Base-by-base conservation (phyloP, 805 yeast species). In the Candida palmyrensis region DNA sequence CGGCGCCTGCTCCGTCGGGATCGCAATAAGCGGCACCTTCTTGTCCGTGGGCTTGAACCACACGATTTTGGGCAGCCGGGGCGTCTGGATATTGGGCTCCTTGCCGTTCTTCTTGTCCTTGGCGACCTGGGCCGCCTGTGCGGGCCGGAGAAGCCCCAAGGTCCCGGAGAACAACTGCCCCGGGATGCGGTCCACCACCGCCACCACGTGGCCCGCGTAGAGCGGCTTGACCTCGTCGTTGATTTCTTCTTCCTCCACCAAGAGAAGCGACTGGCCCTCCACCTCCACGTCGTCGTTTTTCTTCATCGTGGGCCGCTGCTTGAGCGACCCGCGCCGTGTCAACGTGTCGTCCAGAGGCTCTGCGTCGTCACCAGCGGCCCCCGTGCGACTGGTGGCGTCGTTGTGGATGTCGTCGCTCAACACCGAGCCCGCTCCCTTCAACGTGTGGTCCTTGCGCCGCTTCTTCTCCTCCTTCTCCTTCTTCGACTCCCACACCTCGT, bases 1-100 rank as follows among this genome's bases (percentile, higher is more conserved):
- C 21, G 98, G 98, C 0, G 96, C 98, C 57, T 92, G 96, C 50
- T 92, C 98, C 1, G 97, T 92, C 25, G 98, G 98, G 43, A 92
- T 92, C 11, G 98, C 98, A 66, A 92, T 89, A 43, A 92, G 70
- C 4, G 98, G 98, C 14, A 92, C 98, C 42, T 95, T 86, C 62
- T 92, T 92, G 56, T 92, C 98, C 1, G 96, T 89, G 24, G 98
- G 98, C 55, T 92, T 92, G 59, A 92, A 92, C 98, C 98, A 92
- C 21, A 92, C 97, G 66, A 92, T 92, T 55, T 92, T 92, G 21
- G 98, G 98, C 27, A 76, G 75, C 35, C 54, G 60, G 13, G 69
- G 67, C 45, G 68, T 59, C 38, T 59, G 68, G 12, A 65, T 62
- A 11, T 68, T 57, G 5, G 70, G 59, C 35, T 69, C 75, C 41